phyloP scores from a whole-genome alignment of 768 basidiomycete genomes.

The Trichaptum fuscoviolaceum region DNA sequence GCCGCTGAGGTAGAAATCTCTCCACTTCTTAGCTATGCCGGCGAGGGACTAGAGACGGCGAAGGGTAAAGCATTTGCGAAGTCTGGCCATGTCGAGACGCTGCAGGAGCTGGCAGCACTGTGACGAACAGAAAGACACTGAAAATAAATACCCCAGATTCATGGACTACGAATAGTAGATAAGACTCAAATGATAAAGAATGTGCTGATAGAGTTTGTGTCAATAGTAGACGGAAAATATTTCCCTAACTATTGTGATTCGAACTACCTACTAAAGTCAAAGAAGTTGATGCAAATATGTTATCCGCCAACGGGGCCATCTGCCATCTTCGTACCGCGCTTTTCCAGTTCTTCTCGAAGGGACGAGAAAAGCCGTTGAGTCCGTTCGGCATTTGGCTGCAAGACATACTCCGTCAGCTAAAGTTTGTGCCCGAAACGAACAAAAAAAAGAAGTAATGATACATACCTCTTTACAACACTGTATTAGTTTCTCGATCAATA shows the following conservation, averaged over 20 bases:
- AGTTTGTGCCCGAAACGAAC: not conserved
- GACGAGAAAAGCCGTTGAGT: conserved; percentile 78
- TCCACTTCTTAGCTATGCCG: conserved; percentile 83
- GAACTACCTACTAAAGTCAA: not conserved
- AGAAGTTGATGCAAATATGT: not conserved
- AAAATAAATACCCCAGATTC: conserved; percentile 18
- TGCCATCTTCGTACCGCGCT: conserved; percentile 42
- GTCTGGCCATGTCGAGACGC: conserved; percentile 59
- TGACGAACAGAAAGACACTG: conserved; percentile 24
- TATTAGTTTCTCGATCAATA: conserved; percentile 79
- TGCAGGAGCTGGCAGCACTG: conserved; percentile 71
- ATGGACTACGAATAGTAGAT: conserved; percentile 7
- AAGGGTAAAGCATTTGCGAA: conserved; percentile 75
- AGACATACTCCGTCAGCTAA: not conserved
- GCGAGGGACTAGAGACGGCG: conserved; percentile 79
- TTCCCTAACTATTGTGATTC: not conserved
- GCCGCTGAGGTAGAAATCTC: conserved; percentile 88
- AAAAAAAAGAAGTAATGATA: conserved; percentile 10
- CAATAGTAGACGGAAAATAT: not conserved
- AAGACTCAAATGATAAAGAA: not conserved
- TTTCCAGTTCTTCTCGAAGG: conserved; percentile 79
- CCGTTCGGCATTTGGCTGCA: conserved; percentile 74
- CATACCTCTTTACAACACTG: conserved; percentile 85
- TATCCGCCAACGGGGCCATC: conserved; percentile 9
- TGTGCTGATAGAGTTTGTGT: not conserved